Evolutionary conservation across 306 rosid genomes (phyloP).

Genomic region (Notholithocarpus densiflorus): DNA sequence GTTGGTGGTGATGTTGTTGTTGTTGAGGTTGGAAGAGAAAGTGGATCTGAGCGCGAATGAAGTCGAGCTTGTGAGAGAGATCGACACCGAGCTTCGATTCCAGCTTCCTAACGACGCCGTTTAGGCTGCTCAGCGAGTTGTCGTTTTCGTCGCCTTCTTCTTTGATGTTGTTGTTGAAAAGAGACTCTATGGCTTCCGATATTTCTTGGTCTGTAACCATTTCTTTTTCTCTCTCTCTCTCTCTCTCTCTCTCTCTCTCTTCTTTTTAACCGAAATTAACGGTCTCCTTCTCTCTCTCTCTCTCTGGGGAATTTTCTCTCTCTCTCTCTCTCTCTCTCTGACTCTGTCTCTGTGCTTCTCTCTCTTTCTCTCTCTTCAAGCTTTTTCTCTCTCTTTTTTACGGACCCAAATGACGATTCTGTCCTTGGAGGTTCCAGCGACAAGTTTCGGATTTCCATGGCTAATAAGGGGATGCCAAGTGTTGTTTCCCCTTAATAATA

Average conservation of each 20-base stretch:
- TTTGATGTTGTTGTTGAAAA: constrained; percentile 48
- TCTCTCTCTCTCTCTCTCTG: constrained; percentile 15
- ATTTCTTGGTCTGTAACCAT: constrained; percentile 77
- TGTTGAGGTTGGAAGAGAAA: constrained; percentile 19
- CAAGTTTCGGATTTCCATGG: not conserved
- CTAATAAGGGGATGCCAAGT: no score
- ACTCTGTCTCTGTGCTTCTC: constrained; percentile 13
- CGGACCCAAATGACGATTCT: constrained; percentile 20
- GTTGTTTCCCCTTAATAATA: no score
- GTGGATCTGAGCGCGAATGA: constrained; percentile 62
- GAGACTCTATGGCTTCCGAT: constrained; percentile 51
- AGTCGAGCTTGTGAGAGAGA: constrained; percentile 65
- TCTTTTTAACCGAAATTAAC: constrained; percentile 34
- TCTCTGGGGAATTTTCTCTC: not conserved
- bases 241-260: no score
- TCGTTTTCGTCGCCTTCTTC: not conserved
- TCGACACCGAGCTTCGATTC: constrained; percentile 62
- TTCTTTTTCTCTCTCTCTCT: not conserved
- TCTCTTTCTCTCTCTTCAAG: constrained; percentile 22
- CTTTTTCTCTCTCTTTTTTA: not conserved
- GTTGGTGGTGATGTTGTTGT: constrained; percentile 1
- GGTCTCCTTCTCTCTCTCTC: constrained; percentile 13
- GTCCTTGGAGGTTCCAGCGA: not conserved
- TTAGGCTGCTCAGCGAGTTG: constrained; percentile 34
- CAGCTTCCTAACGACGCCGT: constrained; percentile 60